Percentiles rank a stretch among this genome's conserved stretches.
Evolutionary conservation across 2,329 filamentous ascomycete species (phyloP).

Genomic region (Teratosphaeria zuluensis): DNA sequence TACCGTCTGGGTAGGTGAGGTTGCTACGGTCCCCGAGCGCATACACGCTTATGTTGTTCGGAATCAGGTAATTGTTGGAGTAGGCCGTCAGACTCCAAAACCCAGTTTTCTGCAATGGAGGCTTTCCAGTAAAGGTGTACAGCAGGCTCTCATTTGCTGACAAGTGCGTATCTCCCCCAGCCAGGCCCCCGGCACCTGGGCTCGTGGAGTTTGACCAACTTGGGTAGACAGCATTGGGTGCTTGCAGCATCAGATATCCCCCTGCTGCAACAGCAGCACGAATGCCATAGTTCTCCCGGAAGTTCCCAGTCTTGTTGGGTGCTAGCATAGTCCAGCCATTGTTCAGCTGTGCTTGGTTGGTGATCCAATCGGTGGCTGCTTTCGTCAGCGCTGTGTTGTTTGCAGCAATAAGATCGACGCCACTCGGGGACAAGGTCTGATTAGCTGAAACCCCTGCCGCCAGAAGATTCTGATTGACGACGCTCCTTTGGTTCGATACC

Average conservation of each 20-base stretch:
- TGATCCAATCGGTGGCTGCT: conserved; percentile 1
- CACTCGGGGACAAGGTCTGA: neutral
- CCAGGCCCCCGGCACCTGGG: neutral
- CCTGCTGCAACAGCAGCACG: conserved; percentile 5
- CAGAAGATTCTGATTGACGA: neutral
- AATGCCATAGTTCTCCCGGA: conserved; percentile 7
- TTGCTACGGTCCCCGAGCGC: conserved; percentile 13
- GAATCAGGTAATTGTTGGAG: conserved; percentile 9
- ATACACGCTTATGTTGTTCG: conserved; percentile 7
- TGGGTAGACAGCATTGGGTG: conserved; percentile 10
- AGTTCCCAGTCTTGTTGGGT: conserved; percentile 5
- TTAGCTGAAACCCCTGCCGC: conserved; percentile 4
- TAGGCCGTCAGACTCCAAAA: conserved; percentile 16
- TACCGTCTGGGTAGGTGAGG: conserved; percentile 8
- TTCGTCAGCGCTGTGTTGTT: conserved; percentile 1
- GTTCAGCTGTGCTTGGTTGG: conserved; percentile 4
- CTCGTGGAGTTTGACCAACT: conserved; percentile 6
- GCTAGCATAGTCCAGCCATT: conserved; percentile 8
- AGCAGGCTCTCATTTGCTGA: conserved; percentile 6
- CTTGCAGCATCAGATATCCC: conserved; percentile 8
- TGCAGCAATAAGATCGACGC: conserved; percentile 1
- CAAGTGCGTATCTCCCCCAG: neutral
- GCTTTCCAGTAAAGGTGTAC: conserved; percentile 13
- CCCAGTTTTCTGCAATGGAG: conserved; percentile 1
- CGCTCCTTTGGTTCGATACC: neutral